These are phyloP conservation scores for Aspergillus chevalieri DNA, from an alignment of 2,329 filamentous ascomycete species.

Conservation along the genomic window DNA sequence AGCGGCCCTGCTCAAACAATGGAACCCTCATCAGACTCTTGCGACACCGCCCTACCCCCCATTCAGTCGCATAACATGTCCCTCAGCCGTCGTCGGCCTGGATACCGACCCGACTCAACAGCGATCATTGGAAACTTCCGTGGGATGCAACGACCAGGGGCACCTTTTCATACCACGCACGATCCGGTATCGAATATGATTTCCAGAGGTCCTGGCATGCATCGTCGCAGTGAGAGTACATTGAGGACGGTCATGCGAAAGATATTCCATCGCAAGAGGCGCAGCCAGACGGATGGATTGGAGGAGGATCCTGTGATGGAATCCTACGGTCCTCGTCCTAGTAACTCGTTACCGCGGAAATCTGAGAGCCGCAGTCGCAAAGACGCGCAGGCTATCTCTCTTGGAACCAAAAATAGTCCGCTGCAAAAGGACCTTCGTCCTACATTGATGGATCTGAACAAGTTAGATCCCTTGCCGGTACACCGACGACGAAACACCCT, in stretches of 20 bases:
- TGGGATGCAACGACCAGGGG: slow-evolving; percentile 9
- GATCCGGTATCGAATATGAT: slow-evolving; percentile 17
- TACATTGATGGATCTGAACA: slow-evolving; percentile 15
- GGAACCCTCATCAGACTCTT: slow-evolving; percentile 4
- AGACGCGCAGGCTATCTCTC: neutral
- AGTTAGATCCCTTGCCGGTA: slow-evolving; percentile 15
- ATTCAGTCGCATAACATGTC: slow-evolving; percentile 21
- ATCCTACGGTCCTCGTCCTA: slow-evolving; percentile 7
- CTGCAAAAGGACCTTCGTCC: slow-evolving; percentile 17
- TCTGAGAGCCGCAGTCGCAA: slow-evolving; percentile 16
- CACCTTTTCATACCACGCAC: slow-evolving; percentile 15
- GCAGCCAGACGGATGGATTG: slow-evolving; percentile 25
- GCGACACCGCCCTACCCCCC: slow-evolving; percentile 26
- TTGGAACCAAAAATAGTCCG: slow-evolving; percentile 8
- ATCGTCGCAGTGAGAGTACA: slow-evolving; percentile 37
- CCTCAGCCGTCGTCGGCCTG: slow-evolving; percentile 8
- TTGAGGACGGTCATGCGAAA: slow-evolving; percentile 41
- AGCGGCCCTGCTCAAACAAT: slow-evolving; percentile 6
- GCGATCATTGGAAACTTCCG: slow-evolving; percentile 9
- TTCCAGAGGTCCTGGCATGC: slow-evolving; percentile 19
- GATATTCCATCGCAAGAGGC: slow-evolving; percentile 36
- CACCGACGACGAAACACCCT: slow-evolving; percentile 38
- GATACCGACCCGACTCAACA: slow-evolving; percentile 11
- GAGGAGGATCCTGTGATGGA: slow-evolving; percentile 22
- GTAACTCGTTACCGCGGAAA: slow-evolving; percentile 4